phyloP scores from a whole-genome alignment of 192 early-diverging fungal species.

The Jimgerdemannia flammicorona region DNA sequence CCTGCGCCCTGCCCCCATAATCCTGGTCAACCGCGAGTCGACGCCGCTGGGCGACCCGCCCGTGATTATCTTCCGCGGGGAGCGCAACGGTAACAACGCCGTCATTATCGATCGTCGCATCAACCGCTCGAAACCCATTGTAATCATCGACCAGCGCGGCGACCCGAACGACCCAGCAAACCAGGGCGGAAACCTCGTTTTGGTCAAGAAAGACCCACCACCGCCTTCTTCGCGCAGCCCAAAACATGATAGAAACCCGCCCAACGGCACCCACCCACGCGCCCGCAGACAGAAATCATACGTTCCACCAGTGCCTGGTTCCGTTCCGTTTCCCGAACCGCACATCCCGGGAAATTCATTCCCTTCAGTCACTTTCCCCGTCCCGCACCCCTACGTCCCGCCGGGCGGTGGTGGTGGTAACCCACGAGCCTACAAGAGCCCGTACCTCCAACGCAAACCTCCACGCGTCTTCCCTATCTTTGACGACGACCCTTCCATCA shows the following conservation, averaged over 20 bases:
- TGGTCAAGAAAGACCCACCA: background rate
- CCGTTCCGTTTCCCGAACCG: too few relatives aligned
- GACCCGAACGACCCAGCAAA: background rate
- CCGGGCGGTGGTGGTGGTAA: too few relatives aligned
- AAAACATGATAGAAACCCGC: background rate
- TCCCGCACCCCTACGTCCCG: background rate
- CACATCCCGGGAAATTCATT: too few relatives aligned
- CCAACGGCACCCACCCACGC: too few relatives aligned
- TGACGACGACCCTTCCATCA: too few relatives aligned
- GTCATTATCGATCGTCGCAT: constrained; percentile 13
- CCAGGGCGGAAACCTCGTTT: background rate
- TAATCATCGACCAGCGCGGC: constrained; percentile 15
- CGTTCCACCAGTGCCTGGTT: too few relatives aligned
- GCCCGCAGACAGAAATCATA: too few relatives aligned
- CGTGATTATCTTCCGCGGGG: constrained; percentile 15
- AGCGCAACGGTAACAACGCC: constrained; percentile 4
- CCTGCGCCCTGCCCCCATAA: constrained; percentile 6
- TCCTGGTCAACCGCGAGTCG: constrained; percentile 13
- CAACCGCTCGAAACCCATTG: constrained; percentile 3
- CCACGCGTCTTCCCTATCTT: background rate
- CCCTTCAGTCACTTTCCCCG: background rate
- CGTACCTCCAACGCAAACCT: constrained; percentile 1
- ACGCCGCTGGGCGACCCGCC: constrained; percentile 13
- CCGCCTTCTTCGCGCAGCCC: background rate
- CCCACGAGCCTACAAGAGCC: background rate